These are phyloP conservation scores for Flaveria trinervia DNA, from an alignment of 129 eudicot genomes.

Conservation along the genomic window DNA sequence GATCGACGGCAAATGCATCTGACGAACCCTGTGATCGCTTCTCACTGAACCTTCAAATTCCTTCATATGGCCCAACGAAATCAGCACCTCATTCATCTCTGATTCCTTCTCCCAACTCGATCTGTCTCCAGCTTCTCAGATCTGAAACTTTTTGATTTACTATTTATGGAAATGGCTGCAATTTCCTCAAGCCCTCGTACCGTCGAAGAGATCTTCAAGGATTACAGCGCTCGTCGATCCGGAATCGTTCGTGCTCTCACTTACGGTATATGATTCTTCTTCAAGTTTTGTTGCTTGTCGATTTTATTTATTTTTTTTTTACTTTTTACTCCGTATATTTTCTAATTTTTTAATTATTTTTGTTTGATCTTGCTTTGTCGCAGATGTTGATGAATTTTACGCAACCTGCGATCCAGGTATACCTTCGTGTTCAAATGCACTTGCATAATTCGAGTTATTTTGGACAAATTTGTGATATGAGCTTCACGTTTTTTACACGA, in stretches of 20 bases:
- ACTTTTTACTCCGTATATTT: background rate
- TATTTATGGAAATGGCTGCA: slow-evolving; percentile 59
- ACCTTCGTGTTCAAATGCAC: background rate
- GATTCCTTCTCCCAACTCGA: slow-evolving; percentile 18
- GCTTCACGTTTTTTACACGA: background rate
- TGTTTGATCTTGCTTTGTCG: slow-evolving; percentile 3
- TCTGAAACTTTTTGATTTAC: slow-evolving; percentile 19
- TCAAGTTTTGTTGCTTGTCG: background rate
- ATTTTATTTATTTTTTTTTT: background rate
- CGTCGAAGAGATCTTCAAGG: slow-evolving; percentile 90
- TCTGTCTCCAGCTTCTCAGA: slow-evolving; percentile 26
- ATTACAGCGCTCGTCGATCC: slow-evolving; percentile 67
- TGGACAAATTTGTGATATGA: background rate
- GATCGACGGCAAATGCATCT: slow-evolving; percentile 16
- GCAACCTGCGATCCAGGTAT: slow-evolving; percentile 83
- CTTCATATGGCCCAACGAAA: slow-evolving; percentile 26
- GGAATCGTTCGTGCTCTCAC: slow-evolving; percentile 82
- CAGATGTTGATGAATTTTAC: slow-evolving; percentile 84
- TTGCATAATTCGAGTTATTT: no score
- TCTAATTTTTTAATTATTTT: background rate
- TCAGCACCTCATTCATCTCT: slow-evolving; percentile 21
- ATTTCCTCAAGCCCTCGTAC: slow-evolving; percentile 72
- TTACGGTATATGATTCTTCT: slow-evolving; percentile 34
- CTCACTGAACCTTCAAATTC: slow-evolving; percentile 32
- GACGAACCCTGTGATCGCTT: background rate